phyloP scores from a whole-genome alignment of 371 early-diverging fungal species.

The Vairimorpha necatrix region DNA sequence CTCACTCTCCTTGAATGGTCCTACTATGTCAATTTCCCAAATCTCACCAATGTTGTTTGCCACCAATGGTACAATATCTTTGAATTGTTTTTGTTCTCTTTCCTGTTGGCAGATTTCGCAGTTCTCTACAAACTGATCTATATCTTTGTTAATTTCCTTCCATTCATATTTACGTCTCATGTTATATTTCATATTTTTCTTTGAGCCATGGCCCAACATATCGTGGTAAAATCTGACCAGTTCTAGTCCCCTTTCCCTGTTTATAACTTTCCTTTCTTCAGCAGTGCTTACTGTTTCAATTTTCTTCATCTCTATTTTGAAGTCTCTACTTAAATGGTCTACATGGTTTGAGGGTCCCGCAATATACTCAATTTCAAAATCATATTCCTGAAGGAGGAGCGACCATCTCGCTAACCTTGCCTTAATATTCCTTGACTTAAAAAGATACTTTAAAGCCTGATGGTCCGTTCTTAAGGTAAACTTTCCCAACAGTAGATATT shows the following conservation, averaged over 20 bases:
- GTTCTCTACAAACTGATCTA: background rate
- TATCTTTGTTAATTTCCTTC: background rate
- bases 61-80: background rate
- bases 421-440: conserved; percentile 6
- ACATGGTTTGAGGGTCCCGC: conserved; percentile 5
- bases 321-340: conserved; percentile 22
- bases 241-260: background rate
- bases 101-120: conserved; percentile 15
- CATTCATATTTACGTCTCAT: conserved; percentile 13
- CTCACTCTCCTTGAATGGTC: background rate
- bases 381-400: conserved; percentile 17
- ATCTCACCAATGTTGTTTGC: background rate
- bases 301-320: background rate
- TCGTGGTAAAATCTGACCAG: background rate
- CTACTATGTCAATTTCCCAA: conserved; percentile 29
- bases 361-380: conserved; percentile 29
- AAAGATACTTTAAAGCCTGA: conserved; percentile 15
- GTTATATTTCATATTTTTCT: conserved; percentile 22
- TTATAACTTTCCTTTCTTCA: background rate
- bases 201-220: conserved; percentile 4
- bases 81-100: background rate
- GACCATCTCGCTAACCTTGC: background rate
- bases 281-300: background rate
- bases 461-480: conserved; percentile 34
- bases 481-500: conserved; percentile 8